Conservation (phyloP, 2,329 filamentous ascomycete genomes). For the Colletotrichum paranaense region DNA sequence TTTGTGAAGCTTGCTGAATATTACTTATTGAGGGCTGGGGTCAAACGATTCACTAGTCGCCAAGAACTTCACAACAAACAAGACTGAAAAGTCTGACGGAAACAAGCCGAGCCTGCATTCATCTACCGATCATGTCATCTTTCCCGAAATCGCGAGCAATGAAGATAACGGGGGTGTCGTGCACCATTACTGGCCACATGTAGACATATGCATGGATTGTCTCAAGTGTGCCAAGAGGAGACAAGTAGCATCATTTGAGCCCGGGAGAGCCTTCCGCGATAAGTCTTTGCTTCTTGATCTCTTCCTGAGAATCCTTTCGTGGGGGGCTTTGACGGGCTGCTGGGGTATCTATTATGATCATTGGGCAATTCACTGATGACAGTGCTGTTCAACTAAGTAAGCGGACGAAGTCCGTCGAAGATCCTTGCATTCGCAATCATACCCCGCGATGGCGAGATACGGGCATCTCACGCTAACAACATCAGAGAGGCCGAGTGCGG, state of each 20-base stretch:
- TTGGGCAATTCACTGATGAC: not conserved
- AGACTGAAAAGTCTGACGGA: not conserved
- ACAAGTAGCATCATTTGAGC: not conserved
- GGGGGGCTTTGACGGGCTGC: not conserved
- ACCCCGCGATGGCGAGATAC: conserved; percentile 27
- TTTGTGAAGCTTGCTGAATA: no score
- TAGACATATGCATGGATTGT: not conserved
- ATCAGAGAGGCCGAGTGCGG: not conserved
- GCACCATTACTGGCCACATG: not conserved
- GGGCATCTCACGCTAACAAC: not conserved
- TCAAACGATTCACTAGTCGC: not conserved
- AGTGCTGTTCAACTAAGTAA: not conserved
- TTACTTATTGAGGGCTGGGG: not conserved
- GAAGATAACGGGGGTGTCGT: not conserved
- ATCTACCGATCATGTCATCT: conserved; percentile 5
- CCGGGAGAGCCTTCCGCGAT: not conserved
- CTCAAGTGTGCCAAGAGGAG: not conserved
- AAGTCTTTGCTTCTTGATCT: not conserved
- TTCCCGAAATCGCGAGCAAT: not conserved
- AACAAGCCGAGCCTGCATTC: not conserved
- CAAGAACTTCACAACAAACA: not conserved
- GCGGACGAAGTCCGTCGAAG: conserved; percentile 18
- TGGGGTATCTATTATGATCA: not conserved
- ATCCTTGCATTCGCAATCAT: conserved; percentile 15
- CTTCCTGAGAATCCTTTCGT: not conserved